Conservation (phyloP, 164 flowering plant species). For the Santalum album region DNA sequence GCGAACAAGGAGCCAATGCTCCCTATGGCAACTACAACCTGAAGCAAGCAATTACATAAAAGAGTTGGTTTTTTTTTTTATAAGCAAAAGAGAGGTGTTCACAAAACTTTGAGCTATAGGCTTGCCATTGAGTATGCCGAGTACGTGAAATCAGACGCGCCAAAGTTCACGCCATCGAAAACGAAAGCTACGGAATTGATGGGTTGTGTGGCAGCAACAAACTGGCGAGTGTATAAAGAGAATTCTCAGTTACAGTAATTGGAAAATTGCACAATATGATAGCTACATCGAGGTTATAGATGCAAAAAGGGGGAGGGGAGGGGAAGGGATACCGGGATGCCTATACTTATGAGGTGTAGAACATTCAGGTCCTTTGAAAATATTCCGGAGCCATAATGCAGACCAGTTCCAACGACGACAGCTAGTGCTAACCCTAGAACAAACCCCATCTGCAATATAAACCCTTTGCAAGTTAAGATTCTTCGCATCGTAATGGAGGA, state of each 20-base stretch:
- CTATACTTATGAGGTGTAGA: background rate
- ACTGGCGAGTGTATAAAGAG: background rate
- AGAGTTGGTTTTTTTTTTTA: too few relatives aligned
- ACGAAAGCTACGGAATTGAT: background rate
- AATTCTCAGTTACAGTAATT: too few relatives aligned
- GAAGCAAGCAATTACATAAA: constrained; percentile 4
- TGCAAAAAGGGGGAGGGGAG: too few relatives aligned
- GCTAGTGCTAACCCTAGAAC: background rate
- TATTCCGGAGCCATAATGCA: background rate
- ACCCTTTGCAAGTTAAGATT: too few relatives aligned
- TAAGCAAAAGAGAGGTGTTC: too few relatives aligned
- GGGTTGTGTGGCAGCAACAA: constrained; percentile 4
- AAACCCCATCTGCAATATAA: constrained; percentile 2
- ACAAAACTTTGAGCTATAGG: too few relatives aligned
- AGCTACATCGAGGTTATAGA: background rate
- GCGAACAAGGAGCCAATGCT: background rate
- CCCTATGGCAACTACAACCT: background rate
- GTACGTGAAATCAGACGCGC: background rate
- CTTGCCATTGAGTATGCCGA: background rate
- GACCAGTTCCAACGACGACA: background rate
- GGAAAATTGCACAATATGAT: background rate
- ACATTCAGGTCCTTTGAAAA: constrained; percentile 1
- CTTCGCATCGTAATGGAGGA: too few relatives aligned
- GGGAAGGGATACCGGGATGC: background rate
- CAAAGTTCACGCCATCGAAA: constrained; percentile 3